phyloP scores from a whole-genome alignment of 148 eudicot genomes.

The Rhododendron griersonianum region DNA sequence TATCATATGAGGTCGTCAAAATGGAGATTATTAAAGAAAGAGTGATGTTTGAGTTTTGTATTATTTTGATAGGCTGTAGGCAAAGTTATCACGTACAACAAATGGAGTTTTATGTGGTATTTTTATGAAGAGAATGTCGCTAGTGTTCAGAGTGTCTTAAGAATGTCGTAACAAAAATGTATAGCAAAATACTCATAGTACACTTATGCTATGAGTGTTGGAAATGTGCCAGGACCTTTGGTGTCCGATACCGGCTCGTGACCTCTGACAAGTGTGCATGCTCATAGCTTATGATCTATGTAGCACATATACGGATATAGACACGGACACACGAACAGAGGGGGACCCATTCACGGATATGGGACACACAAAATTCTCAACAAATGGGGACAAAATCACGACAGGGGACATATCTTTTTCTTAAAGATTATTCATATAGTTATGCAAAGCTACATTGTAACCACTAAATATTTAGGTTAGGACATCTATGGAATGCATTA shows the following conservation, averaged over 20 bases:
- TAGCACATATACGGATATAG: not conserved
- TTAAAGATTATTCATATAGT: not conserved
- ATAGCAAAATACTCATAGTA: no score
- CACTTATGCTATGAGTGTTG: not conserved
- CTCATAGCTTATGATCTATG: not conserved
- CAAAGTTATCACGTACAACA: not conserved
- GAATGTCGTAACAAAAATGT: not conserved
- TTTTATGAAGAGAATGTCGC: not conserved
- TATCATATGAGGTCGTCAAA: not conserved
- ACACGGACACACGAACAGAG: not conserved
- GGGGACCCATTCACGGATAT: no score
- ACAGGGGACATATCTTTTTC: no score
- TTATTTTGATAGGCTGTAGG: not conserved
- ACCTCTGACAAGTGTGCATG: not conserved
- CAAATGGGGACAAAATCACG: no score
- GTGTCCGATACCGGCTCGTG: not conserved
- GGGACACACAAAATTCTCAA: not conserved
- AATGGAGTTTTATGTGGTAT: not conserved
- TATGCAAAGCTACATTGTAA: not conserved
- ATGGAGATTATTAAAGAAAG: not conserved
- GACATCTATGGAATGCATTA: not conserved
- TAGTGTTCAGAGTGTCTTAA: not conserved
- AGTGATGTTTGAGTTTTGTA: not conserved
- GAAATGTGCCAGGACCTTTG: not conserved
- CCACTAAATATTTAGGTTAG: not conserved